Evolutionary conservation across 352 stramenopile species (phyloP).

Genomic region (Pythium apleroticum): DNA sequence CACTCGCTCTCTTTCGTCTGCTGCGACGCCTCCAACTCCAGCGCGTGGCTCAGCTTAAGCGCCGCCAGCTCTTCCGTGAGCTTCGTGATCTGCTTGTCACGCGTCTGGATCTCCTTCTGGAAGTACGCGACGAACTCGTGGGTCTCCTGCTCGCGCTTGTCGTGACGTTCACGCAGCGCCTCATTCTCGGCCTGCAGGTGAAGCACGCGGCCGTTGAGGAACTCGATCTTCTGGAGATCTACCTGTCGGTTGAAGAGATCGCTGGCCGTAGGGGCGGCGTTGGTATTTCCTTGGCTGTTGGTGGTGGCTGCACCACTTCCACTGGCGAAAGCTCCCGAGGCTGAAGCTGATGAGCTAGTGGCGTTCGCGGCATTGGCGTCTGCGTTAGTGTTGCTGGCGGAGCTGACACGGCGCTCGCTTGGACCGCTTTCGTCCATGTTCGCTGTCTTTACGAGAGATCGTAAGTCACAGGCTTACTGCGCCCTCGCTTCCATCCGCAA

Average conservation of each 20-base stretch:
- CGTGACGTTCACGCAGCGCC: slow-evolving; percentile 65
- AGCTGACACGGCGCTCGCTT: not conserved
- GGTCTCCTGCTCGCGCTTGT: slow-evolving; percentile 91
- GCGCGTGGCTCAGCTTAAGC: slow-evolving; percentile 54
- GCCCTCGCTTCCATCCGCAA: not conserved
- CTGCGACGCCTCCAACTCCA: slow-evolving; percentile 54
- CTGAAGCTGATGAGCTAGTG: slow-evolving; percentile 1
- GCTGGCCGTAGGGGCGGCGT: slow-evolving; percentile 29
- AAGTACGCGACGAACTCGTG: slow-evolving; percentile 95
- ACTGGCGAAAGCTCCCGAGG: not conserved
- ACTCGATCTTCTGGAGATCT: slow-evolving; percentile 58
- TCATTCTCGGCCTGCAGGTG: slow-evolving; percentile 82
- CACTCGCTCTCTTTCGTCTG: slow-evolving; percentile 46
- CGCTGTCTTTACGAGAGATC: not conserved
- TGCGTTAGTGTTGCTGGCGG: not conserved
- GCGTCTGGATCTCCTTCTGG: slow-evolving; percentile 89
- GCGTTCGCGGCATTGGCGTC: not conserved
- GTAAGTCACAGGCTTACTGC: not conserved
- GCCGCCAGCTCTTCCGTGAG: slow-evolving; percentile 83
- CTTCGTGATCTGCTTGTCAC: slow-evolving; percentile 71
- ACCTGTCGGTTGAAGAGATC: slow-evolving; percentile 74
- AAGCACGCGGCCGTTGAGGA: slow-evolving; percentile 57
- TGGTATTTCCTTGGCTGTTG: not conserved
- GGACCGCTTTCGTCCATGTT: not conserved
- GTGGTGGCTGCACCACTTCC: too few species aligned